Conservation (phyloP, 2,329 filamentous ascomycete genomes). For the Exutisphaerella laricina region DNA sequence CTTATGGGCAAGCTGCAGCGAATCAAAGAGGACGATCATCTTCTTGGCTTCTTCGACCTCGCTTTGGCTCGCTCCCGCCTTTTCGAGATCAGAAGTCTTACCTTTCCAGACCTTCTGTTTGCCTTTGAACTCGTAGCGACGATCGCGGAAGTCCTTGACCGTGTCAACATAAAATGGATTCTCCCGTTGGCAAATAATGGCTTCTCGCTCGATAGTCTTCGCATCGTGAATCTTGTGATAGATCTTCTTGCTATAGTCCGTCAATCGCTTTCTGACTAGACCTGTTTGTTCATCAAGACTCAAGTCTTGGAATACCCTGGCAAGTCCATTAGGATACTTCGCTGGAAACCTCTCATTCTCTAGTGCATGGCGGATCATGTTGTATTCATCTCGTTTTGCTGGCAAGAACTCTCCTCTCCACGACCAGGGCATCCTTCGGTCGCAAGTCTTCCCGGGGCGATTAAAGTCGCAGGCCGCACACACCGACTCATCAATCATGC, state of each 20-base stretch:
- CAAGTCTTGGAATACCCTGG: conserved; percentile 74
- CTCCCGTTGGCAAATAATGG: conserved; percentile 96
- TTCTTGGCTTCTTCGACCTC: conserved; percentile 96
- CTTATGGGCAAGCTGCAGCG: conserved; percentile 92
- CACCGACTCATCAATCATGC: conserved; percentile 95
- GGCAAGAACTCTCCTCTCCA: conserved; percentile 98
- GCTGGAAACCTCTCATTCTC: conserved; percentile 91
- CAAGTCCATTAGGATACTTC: conserved; percentile 63
- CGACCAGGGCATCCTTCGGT: conserved; percentile 88
- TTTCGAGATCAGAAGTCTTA: conserved; percentile 82
- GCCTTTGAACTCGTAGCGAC: conserved; percentile 96
- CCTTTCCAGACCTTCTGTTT: conserved; percentile 98
- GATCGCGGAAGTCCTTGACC: conserved; percentile 91
- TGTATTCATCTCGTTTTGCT: conserved; percentile 95
- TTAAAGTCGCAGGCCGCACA: conserved; percentile 99
- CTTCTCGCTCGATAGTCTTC: conserved; percentile 85
- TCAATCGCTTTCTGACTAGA: conserved; percentile 78
- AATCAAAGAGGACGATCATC: conserved; percentile 96
- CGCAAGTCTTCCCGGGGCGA: conserved; percentile 91
- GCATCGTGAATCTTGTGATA: conserved; percentile 99
- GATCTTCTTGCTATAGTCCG: conserved; percentile 94
- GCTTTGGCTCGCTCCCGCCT: conserved; percentile 64
- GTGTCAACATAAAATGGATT: conserved; percentile 99
- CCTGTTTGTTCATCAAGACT: conserved; percentile 73
- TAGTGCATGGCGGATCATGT: conserved; percentile 91